Evolutionary conservation across 306 rosid genomes (phyloP), one percentile per base, ranked within the genome.

Genomic region (Cicer judaicum): DNA sequence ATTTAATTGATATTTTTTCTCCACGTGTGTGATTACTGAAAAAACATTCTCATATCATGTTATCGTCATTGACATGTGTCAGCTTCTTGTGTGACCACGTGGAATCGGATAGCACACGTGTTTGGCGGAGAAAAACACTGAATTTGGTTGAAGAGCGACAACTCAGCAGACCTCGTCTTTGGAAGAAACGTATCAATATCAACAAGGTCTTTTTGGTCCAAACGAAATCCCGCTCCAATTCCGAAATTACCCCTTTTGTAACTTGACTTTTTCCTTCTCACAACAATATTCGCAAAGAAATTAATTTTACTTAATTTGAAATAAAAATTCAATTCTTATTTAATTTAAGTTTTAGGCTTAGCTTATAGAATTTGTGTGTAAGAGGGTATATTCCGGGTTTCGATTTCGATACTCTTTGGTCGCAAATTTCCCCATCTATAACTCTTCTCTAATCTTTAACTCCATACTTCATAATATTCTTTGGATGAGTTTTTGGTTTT

Each of bases 311-410:
- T 52, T 24, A 59, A 24, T 78, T 42, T 2, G 15, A 24, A 10
- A 72, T 15, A 73, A 36, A 65, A 2, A 21, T 57, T 66, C 21
- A 10, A 65, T 66, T 68, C 74, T 76, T 67, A 75, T 80, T 29
- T 29, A 3, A 29, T 29, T 29, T 29, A 3, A 29, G 4, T 29
- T 29, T 29, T 29, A 4, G 36, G 36, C 36, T 29, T 29, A 29
- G 36, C 62, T 54, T 11, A 46, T 62, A 10, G 7, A 10, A 60
- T 18, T 48, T 40, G 70, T 36, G 21, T 1, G 44, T 24, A 3
- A 34, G 47, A 70, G 80, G 81, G 92, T 81, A 90, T 92, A 88
- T 92, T 87, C 92, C 73, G 68, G 71, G 84, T 47, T 81, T 83
- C 89, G 85, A 86, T 47, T 79, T 83, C 89, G 87, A 86, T 86